Evolutionary conservation across 2,329 filamentous ascomycete species (phyloP).

Genomic region (Colletotrichum eremochloae): DNA sequence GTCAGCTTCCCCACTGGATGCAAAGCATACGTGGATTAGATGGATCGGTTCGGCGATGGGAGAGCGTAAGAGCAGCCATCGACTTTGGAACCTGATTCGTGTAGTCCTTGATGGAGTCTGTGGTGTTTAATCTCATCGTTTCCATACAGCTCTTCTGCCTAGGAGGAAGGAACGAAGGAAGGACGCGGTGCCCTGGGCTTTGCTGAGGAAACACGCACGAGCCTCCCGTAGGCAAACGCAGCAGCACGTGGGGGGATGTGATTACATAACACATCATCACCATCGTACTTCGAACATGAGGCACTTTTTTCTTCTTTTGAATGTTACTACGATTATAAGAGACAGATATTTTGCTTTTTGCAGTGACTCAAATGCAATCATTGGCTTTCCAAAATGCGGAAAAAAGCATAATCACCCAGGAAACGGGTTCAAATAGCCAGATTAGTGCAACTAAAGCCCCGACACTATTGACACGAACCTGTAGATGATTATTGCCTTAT

Average conservation of each 20-base stretch:
- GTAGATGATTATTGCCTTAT: not conserved
- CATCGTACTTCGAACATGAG: not conserved
- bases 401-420: not conserved
- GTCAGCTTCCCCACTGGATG: conserved; percentile 17
- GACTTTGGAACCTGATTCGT: not conserved
- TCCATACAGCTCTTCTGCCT: not conserved
- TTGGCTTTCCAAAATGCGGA: not conserved
- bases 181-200: not conserved
- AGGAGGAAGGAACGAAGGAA: not conserved
- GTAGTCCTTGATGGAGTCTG: not conserved
- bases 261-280: not conserved
- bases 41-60: not conserved
- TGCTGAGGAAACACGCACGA: not conserved
- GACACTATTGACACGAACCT: not conserved
- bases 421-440: not conserved
- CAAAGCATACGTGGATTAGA: not conserved
- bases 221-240: not conserved
- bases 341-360: not conserved
- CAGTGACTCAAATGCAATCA: not conserved
- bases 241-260: not conserved
- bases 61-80: not conserved
- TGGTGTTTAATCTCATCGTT: not conserved
- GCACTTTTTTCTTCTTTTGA: not conserved
- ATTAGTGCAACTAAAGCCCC: not conserved
- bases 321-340: no score